Evolutionary conservation across 768 basidiomycete genomes (phyloP), one percentile per base, ranked within the genome.

Genomic region (Panaeolus papilionaceus): DNA sequence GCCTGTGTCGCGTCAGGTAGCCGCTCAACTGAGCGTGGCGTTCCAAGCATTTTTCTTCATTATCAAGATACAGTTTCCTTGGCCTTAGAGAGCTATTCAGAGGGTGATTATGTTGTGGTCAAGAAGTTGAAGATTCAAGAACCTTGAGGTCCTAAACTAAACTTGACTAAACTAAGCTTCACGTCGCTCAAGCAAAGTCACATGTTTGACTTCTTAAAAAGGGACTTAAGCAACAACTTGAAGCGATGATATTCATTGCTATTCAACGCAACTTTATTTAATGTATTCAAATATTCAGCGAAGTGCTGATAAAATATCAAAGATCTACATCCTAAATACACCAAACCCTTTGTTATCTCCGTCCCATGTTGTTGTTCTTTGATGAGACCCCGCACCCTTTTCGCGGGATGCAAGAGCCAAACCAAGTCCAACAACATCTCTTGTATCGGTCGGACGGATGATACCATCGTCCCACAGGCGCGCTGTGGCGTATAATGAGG

Each of bases 401-500:
- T 81, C 79, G 69, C 88, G 82, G 33, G 85, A 86, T 62, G 92
- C 88, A n/a, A 98, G 82, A 10, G 91, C 92, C 8, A 98, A 85
- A n/a, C 90, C 92, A 5, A 98, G 83, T 5, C 95, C 96, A 51
- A 98, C 85, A 0, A 93, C 90, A 77, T 95, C 91, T 66, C 96
- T 84, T 0, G 96, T 98, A 73, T 98, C 95, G 9, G 87, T 87
- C 4, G 96, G 96, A 71, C 86, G 87, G 77, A 98, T 95, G 66
- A 98, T 92, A 2, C 94, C 94, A 71, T 96, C 94, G 73, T 96
- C 95, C 95, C 94, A 98, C 65, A 98, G 79, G n/a, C 94, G 88
- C 11, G 96, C 96, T 0, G 92, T 93, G 2, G 94, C 94, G 74
- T 95, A 98, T 18, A 92, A 75, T 4, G 95, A 93, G 1, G 90